A percentile compares a stretch with the other conserved stretches of the same genome.
These are phyloP conservation scores for Pyronema omphalodes DNA, from an alignment of 495 filamentous ascomycete species.

Conservation along the genomic window DNA sequence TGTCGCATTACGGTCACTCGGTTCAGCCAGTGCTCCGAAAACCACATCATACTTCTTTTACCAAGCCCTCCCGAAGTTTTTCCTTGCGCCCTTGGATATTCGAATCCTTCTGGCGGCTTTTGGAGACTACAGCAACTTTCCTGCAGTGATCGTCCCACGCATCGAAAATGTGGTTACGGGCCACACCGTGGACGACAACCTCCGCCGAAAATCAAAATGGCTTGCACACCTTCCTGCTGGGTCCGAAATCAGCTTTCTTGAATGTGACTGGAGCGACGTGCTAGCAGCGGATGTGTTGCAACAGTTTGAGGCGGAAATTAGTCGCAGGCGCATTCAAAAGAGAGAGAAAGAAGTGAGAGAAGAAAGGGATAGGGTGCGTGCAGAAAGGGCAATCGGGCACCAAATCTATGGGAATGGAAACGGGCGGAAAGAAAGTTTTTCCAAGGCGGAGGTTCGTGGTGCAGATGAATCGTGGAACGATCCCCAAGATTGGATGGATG, in stretches of 20 bases:
- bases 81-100: slow-evolving; percentile 85
- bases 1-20: neutral
- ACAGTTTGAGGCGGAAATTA: slow-evolving; percentile 56
- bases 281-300: slow-evolving; percentile 58
- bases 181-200: slow-evolving; percentile 75
- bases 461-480: too few species aligned
- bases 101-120: slow-evolving; percentile 84
- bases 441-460: too few species aligned
- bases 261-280: slow-evolving; percentile 93
- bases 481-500: too few species aligned
- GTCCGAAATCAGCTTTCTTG: slow-evolving; percentile 82
- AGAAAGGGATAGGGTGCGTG: slow-evolving; percentile 73
- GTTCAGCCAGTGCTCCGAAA: slow-evolving; percentile 5
- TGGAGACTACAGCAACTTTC: slow-evolving; percentile 64
- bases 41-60: slow-evolving; percentile 64
- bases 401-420: slow-evolving; percentile 36
- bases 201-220: slow-evolving; percentile 77
- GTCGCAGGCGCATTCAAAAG: slow-evolving; percentile 58
- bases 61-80: slow-evolving; percentile 73
- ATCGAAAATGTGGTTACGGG: slow-evolving; percentile 85
- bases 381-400: slow-evolving; percentile 42
- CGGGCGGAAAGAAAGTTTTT: slow-evolving; percentile 9
- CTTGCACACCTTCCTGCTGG: slow-evolving; percentile 79
- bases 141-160: slow-evolving; percentile 72
- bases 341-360: slow-evolving; percentile 74